phyloP scores from a whole-genome alignment of 306 rosid species.

The Cucumis melo region DNA sequence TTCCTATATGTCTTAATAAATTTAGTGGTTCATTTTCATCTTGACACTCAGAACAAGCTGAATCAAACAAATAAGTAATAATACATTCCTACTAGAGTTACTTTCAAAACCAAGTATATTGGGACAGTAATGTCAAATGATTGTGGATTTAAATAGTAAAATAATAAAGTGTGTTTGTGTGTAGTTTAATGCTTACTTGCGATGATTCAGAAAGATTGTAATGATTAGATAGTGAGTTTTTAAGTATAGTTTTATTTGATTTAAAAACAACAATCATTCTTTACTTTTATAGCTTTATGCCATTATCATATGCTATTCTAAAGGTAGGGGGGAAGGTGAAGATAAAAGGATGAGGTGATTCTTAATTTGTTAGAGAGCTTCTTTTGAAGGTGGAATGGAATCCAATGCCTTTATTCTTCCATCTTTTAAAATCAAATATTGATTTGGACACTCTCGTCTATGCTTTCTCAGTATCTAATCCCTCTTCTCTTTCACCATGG shows the following conservation, averaged over 20 bases:
- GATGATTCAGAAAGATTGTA: neutral
- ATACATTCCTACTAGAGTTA: too few species aligned
- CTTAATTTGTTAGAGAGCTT: neutral
- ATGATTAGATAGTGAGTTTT: neutral
- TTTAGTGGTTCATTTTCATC: too few species aligned
- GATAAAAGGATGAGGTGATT: neutral
- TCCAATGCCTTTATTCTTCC: neutral
- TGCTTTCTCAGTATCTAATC: neutral
- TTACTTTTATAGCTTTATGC: neutral
- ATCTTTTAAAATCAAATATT: neutral
- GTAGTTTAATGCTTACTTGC: too few species aligned
- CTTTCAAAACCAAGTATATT: too few species aligned
- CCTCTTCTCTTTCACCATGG: constrained; percentile 1
- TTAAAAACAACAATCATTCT: neutral
- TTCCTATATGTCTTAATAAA: too few species aligned
- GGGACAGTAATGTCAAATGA: too few species aligned
- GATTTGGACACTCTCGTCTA: neutral
- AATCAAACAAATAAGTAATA: too few species aligned
- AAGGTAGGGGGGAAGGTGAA: neutral
- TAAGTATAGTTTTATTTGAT: neutral
- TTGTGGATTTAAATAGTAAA: too few species aligned
- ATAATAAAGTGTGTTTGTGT: neutral
- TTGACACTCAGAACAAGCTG: too few species aligned
- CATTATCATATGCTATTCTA: constrained; percentile 1
- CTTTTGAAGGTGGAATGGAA: constrained; percentile 6